Percentiles rank a stretch among this genome's conserved stretches.
phyloP scores from a whole-genome alignment of 2,329 filamentous ascomycete species.

The Trichoderma harzianum region DNA sequence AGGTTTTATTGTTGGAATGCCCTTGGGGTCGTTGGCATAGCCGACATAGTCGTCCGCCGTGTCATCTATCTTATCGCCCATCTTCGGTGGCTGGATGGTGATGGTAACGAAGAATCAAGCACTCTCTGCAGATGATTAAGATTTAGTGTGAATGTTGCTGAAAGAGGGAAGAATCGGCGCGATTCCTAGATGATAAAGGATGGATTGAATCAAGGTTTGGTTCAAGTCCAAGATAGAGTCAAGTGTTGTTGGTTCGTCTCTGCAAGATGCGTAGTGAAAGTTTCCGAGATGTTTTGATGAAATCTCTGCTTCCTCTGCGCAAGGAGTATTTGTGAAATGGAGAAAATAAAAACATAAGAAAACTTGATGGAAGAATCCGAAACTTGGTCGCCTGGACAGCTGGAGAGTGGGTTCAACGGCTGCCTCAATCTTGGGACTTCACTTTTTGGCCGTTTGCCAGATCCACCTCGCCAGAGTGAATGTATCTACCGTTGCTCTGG shows the following conservation, averaged over 20 bases:
- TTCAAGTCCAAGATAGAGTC: not conserved
- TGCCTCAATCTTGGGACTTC: not conserved
- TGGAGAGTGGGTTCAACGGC: not conserved
- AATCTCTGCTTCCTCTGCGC: not conserved
- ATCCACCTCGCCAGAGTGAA: not conserved
- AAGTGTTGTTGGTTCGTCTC: not conserved
- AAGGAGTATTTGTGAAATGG: not conserved
- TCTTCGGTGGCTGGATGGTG: not conserved
- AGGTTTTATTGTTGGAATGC: not conserved
- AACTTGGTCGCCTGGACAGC: not conserved
- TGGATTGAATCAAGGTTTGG: not conserved
- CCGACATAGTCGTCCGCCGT: not conserved
- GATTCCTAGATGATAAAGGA: not conserved
- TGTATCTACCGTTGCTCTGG: not conserved
- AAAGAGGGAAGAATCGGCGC: not conserved
- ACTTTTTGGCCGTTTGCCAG: not conserved
- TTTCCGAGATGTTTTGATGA: not conserved
- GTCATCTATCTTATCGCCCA: not conserved
- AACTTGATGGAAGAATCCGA: not conserved
- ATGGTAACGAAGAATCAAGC: not conserved
- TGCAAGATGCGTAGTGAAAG: not conserved
- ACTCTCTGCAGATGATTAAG: not conserved
- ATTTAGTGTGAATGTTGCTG: no score
- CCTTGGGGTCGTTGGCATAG: not conserved
- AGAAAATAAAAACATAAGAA: not conserved